Evolutionary conservation across 257 asterid genomes (phyloP), one percentile per base, ranked within the genome.

Genomic region (Fraxinus excelsior): DNA sequence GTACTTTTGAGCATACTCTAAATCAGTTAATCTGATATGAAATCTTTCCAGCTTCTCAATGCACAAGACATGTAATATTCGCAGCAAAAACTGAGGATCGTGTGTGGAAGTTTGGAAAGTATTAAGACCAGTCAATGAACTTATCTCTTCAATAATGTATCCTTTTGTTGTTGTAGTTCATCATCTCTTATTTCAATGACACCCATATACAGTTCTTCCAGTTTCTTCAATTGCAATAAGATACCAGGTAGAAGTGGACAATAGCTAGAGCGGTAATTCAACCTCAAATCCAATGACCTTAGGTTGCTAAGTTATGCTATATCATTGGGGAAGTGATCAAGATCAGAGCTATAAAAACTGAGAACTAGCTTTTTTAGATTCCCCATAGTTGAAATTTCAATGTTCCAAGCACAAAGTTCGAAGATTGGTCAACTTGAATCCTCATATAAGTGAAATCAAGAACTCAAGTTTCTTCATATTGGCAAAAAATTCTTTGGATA

Each of bases 151-250:
- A 9, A 72, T 9, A 44, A 60, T n/a, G 32, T 25, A 46, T 37
- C 10, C 9, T 53, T 0, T 53, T 0, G 64, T 53, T 49, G n/a
- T 70, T 70, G 31, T 23, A 53, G 49, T 70, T 71, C 64, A 23
- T 71, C 60, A 25, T 71, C 75, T 42, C 75, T 56, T 44, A 21
- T 18, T 25, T 25, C 64, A 53, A 53, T 18, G 64, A 8, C 67
- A 7, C 72, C 35, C 64, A 75, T 23, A 13, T 75, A 71, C 53
- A 80, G 49, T 21, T 80, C 83, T 67, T 75, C 83, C 31, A 80
- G 70, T 67, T 35, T 76, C 38, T 6, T 14, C 44, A 80, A 35
- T 8, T 3, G 5, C 16, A 1, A 11, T 23, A 60, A 60, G 14
- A 60, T 23, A 60, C 67, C 67, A 28, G 19, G 46, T 67, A 72